A percentile compares a stretch with the other conserved stretches of the same genome.
These are phyloP conservation scores for Microthyrium microscopicum DNA, from an alignment of 2,329 filamentous ascomycete genomes.

Conservation along the genomic window DNA sequence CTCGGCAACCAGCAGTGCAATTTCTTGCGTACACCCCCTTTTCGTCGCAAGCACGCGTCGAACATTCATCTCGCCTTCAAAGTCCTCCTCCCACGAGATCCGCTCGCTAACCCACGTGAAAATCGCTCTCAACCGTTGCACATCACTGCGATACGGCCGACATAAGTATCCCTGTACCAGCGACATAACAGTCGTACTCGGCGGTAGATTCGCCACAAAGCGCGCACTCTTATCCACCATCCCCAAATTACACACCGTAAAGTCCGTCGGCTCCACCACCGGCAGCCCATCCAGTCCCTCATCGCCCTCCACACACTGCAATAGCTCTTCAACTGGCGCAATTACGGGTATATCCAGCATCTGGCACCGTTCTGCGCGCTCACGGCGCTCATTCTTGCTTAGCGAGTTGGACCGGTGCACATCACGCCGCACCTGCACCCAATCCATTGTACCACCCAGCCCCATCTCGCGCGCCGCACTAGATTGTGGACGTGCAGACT, in stretches of 20 bases:
- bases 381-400: conserved; percentile 70
- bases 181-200: conserved; percentile 63
- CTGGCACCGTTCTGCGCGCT: conserved; percentile 76
- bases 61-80: conserved; percentile 55
- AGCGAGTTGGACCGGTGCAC: conserved; percentile 90
- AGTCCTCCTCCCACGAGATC: conserved; percentile 88
- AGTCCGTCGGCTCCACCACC: conserved; percentile 69
- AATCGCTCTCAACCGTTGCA: conserved; percentile 81
- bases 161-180: conserved; percentile 87
- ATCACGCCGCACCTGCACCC: conserved; percentile 94
- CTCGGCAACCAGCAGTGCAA: conserved; percentile 72
- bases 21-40: conserved; percentile 74
- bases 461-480: conserved; percentile 54
- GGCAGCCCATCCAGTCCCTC: conserved; percentile 74
- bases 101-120: conserved; percentile 97
- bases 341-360: conserved; percentile 87
- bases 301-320: conserved; percentile 72
- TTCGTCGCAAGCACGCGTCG: conserved; percentile 69
- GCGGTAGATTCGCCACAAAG: conserved; percentile 70
- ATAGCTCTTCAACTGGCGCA: conserved; percentile 76
- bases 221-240: conserved; percentile 93
- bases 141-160: conserved; percentile 82
- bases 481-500: conserved; percentile 10
- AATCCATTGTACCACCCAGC: conserved; percentile 51
- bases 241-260: conserved; percentile 58